Conservation (phyloP, 108 stramenopile genomes). For the Nitzschia inconspicua region DNA sequence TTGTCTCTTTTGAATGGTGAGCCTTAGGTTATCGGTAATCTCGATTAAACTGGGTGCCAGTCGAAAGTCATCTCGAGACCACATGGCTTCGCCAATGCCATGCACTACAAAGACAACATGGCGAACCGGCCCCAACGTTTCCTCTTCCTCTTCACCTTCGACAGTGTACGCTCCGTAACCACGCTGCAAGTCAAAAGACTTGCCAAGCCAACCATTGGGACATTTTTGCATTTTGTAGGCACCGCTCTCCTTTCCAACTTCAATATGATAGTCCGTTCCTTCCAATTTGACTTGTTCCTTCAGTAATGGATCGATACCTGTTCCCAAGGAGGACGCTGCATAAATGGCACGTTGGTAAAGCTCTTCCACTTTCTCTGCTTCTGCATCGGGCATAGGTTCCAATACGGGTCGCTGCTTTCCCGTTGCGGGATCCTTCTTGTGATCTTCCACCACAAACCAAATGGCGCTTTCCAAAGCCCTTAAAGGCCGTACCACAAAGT, state of each 20-base stretch:
- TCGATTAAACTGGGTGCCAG: constrained; percentile 41
- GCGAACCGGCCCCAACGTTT: constrained; percentile 51
- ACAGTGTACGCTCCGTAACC: constrained; percentile 61
- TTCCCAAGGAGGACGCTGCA: constrained; percentile 44
- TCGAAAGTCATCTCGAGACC: constrained; percentile 45
- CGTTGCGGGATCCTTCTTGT: constrained; percentile 37
- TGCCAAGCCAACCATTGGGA: constrained; percentile 46
- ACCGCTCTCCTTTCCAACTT: constrained; percentile 31
- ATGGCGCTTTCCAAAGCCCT: constrained; percentile 54
- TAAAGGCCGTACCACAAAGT: constrained; percentile 32
- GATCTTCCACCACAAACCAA: constrained; percentile 67
- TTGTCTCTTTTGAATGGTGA: constrained; percentile 53
- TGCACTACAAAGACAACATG: constrained; percentile 88
- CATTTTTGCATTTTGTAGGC: constrained; percentile 32
- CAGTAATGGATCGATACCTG: constrained; percentile 51
- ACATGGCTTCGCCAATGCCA: constrained; percentile 88
- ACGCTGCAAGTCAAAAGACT: constrained; percentile 57
- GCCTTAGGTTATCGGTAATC: constrained; percentile 41
- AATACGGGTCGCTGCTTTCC: constrained; percentile 18
- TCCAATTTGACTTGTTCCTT: constrained; percentile 42
- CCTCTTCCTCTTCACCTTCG: constrained; percentile 82
- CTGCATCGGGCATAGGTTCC: constrained; percentile 42
- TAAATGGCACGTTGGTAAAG: constrained; percentile 64
- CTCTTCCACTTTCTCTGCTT: constrained; percentile 45
- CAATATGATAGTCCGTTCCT: constrained; percentile 36